A percentile compares a stretch with the other conserved stretches of the same genome.
These are phyloP conservation scores for Prinsepia uniflora DNA, from an alignment of 306 rosid species.

Conservation along the genomic window DNA sequence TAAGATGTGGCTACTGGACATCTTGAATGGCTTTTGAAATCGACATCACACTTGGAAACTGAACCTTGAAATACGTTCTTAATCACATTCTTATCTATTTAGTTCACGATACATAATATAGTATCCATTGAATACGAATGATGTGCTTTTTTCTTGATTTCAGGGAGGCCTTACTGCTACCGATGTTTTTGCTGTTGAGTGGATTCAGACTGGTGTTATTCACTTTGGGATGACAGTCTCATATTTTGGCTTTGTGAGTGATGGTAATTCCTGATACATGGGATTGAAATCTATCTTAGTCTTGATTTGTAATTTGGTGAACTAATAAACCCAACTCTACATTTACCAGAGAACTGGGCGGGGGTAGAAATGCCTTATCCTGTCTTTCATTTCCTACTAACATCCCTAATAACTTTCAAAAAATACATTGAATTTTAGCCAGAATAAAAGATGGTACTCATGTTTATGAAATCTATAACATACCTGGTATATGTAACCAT, in stretches of 20 bases:
- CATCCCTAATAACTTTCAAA: not conserved
- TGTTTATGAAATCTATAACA: too few species aligned
- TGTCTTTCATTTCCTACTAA: too few species aligned
- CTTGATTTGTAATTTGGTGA: slow-evolving; percentile 2
- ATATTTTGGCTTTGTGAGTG: slow-evolving; percentile 90
- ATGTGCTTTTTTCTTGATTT: slow-evolving; percentile 35
- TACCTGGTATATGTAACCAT: not conserved
- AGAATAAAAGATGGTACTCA: too few species aligned
- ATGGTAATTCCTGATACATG: slow-evolving; percentile 58
- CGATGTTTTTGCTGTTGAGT: slow-evolving; percentile 94
- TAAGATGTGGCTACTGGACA: not conserved
- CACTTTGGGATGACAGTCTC: slow-evolving; percentile 97
- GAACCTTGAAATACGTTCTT: too few species aligned
- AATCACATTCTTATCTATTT: not conserved
- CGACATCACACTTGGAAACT: too few species aligned
- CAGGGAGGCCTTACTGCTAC: slow-evolving; percentile 99
- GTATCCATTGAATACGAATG: slow-evolving; percentile 13
- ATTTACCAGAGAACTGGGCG: slow-evolving; percentile 4
- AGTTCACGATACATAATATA: slow-evolving; percentile 4
- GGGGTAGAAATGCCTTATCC: too few species aligned
- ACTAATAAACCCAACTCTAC: slow-evolving; percentile 4
- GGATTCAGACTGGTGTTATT: slow-evolving; percentile 78
- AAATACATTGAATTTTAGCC: too few species aligned
- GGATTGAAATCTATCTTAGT: not conserved
- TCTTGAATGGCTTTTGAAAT: not conserved